Evolutionary conservation across 306 rosid genomes (phyloP).

Genomic region (Astragalus membranaceus): DNA sequence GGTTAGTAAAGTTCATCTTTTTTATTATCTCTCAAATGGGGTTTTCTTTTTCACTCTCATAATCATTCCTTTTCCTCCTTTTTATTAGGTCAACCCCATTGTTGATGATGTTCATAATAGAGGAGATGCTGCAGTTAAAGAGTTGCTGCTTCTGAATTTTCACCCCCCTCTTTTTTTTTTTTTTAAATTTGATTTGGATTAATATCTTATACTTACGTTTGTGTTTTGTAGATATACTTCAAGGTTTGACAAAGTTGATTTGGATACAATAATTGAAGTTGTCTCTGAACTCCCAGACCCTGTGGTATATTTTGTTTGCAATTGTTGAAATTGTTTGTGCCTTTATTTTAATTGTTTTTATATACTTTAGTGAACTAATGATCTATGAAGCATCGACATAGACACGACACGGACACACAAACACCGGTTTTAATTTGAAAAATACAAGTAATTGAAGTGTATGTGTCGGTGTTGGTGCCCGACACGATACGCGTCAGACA

Average conservation of each 20-base stretch:
- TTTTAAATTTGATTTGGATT: not conserved
- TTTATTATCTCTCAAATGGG: not conserved
- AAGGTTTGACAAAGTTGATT: constrained; percentile 71
- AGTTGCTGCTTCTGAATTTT: constrained; percentile 37
- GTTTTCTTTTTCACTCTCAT: not conserved
- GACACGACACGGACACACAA: no score
- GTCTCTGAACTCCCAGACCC: constrained; percentile 86
- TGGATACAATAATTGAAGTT: constrained; percentile 50
- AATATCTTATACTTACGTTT: not conserved
- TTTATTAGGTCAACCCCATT: constrained; percentile 74
- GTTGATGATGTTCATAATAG: constrained; percentile 73
- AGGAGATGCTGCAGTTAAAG: constrained; percentile 84
- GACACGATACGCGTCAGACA: no score
- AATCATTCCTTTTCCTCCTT: not conserved
- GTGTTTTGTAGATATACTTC: constrained; percentile 57
- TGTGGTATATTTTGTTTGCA: constrained; percentile 41
- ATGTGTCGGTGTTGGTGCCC: no score
- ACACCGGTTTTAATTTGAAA: no score
- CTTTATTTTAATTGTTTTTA: not conserved
- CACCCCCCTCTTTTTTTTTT: not conserved
- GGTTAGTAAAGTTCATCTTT: constrained; percentile 25
- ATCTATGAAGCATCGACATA: no score
- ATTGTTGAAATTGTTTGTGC: not conserved
- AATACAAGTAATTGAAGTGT: no score
- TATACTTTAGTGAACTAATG: not conserved